Conservation (phyloP, 1,284 basidiomycete species). For the Mycena citricolor region DNA sequence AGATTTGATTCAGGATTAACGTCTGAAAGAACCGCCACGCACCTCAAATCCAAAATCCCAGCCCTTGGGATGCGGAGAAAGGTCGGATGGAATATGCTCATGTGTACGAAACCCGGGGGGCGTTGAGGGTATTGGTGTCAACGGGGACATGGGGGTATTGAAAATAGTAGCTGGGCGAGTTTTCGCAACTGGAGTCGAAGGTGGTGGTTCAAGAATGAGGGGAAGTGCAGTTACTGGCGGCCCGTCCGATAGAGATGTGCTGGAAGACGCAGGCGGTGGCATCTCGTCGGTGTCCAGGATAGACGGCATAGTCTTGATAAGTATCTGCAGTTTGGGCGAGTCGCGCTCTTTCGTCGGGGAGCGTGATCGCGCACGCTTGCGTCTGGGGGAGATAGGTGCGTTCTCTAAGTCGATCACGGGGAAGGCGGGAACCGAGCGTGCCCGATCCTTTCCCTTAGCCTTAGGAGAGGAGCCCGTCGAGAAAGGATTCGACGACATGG, state of each 20-base stretch:
- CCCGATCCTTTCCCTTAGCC: constrained; percentile 30
- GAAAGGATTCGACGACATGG: constrained; percentile 9
- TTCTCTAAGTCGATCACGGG: constrained; percentile 43
- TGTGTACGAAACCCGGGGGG: constrained; percentile 29
- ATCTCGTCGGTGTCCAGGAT: constrained; percentile 33
- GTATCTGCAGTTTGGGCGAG: constrained; percentile 31
- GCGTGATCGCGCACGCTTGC: constrained; percentile 35
- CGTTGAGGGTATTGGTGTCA: constrained; percentile 44
- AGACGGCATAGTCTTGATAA: constrained; percentile 28
- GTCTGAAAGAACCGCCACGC: constrained; percentile 18
- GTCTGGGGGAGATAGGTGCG: constrained; percentile 40
- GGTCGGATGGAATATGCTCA: constrained; percentile 5
- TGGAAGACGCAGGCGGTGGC: constrained; percentile 9
- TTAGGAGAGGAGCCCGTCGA: constrained; percentile 20
- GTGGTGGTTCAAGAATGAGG: constrained; percentile 13
- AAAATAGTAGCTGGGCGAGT: constrained; percentile 21
- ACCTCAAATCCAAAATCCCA: constrained; percentile 13
- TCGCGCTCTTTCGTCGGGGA: constrained; percentile 42
- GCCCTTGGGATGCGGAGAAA: constrained; percentile 11
- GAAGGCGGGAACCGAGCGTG: constrained; percentile 46
- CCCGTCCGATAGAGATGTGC: background rate
- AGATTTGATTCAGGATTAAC: background rate
- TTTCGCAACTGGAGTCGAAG: constrained; percentile 18
- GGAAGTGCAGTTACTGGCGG: constrained; percentile 16
- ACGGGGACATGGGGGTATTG: constrained; percentile 40